Percentiles rank a stretch among this genome's conserved stretches.
Evolutionary conservation across 768 basidiomycete species (phyloP).

Genomic region (Tricholoma saponaceum): DNA sequence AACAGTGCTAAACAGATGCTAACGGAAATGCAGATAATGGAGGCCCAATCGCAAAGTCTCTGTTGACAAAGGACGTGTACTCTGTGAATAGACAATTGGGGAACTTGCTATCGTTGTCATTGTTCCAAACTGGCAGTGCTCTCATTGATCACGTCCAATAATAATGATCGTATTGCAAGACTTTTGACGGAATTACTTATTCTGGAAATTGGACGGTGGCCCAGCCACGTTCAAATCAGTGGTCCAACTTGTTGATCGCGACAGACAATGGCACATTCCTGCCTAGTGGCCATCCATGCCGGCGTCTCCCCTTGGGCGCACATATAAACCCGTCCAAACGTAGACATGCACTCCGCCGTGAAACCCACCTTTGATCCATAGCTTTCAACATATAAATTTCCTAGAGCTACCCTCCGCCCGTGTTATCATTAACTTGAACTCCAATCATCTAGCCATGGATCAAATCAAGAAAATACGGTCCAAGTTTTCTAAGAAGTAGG

Average conservation of each 20-base stretch:
- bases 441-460: slow-evolving; percentile 6
- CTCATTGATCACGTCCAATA: not conserved
- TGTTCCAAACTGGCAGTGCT: not conserved
- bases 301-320: not conserved
- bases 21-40: too few relatives aligned
- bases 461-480: slow-evolving; percentile 13
- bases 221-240: not conserved
- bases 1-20: too few relatives aligned
- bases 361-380: not conserved
- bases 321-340: not conserved
- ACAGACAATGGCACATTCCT: not conserved
- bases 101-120: not conserved
- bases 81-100: not conserved
- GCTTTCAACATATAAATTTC: not conserved
- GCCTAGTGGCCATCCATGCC: not conserved
- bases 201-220: not conserved
- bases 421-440: not conserved
- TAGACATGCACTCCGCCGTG: not conserved
- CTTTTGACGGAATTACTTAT: not conserved
- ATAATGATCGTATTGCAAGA: not conserved
- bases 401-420: not conserved
- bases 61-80: too few relatives aligned
- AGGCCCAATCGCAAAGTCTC: too few relatives aligned
- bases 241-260: not conserved
- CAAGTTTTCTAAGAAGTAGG: slow-evolving; percentile 14